These are phyloP conservation scores for Aristolochia californica DNA, from an alignment of 164 flowering plant species.

Conservation along the genomic window DNA sequence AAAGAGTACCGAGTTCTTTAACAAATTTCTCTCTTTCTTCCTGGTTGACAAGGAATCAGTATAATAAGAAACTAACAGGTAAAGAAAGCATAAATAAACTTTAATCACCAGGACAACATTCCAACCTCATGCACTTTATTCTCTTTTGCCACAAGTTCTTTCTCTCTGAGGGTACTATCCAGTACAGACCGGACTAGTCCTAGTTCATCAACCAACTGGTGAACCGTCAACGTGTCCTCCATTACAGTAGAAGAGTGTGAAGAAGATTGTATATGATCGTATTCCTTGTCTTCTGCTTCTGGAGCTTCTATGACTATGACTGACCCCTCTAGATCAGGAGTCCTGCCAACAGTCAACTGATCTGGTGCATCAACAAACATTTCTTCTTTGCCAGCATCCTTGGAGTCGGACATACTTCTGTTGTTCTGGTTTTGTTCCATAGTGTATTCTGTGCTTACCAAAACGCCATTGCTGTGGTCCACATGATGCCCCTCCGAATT, in stretches of 20 bases:
- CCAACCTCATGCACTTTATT: constrained; percentile 24
- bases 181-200: constrained; percentile 29
- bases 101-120: not conserved
- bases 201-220: constrained; percentile 29
- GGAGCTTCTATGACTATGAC: constrained; percentile 11
- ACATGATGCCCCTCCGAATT: constrained; percentile 17
- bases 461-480: constrained; percentile 15
- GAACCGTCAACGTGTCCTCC: constrained; percentile 19
- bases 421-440: constrained; percentile 17
- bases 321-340: constrained; percentile 13
- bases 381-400: constrained; percentile 51
- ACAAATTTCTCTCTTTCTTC: constrained; percentile 44
- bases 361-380: constrained; percentile 71
- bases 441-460: constrained; percentile 10
- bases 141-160: constrained; percentile 28
- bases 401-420: constrained; percentile 12
- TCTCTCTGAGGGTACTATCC: constrained; percentile 36
- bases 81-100: not conserved
- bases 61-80: not conserved
- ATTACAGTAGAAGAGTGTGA: constrained; percentile 8
- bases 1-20: constrained; percentile 29
- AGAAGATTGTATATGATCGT: constrained; percentile 5
- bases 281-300: constrained; percentile 19
- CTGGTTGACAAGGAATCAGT: constrained; percentile 27
- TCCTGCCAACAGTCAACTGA: constrained; percentile 26